Conservation (phyloP, 106 monocot species). For the Agapanthus africanus region DNA sequence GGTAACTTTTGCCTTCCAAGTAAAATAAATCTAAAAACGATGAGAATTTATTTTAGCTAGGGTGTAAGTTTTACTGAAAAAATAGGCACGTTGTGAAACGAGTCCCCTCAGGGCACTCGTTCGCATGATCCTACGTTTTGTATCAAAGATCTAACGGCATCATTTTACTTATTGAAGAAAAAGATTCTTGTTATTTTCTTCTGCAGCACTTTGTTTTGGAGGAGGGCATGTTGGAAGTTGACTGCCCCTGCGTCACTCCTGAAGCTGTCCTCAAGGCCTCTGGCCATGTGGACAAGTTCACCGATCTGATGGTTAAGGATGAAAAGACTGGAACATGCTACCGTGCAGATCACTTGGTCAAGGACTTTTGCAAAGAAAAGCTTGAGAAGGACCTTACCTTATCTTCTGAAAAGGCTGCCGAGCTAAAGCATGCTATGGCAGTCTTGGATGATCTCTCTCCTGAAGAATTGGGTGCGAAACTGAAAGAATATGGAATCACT, state of each 20-base stretch:
- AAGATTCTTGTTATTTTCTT: not conserved
- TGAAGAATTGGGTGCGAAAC: conserved; percentile 66
- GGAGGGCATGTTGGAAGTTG: conserved; percentile 94
- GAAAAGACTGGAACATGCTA: conserved; percentile 88
- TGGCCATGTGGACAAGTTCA: conserved; percentile 95
- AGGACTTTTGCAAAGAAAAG: conserved; percentile 93
- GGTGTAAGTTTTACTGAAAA: too few relatives aligned
- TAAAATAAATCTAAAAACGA: too few relatives aligned
- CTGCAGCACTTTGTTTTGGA: conserved; percentile 91
- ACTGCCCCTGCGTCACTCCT: conserved; percentile 93
- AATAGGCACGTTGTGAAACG: too few relatives aligned
- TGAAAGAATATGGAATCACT: conserved; percentile 82
- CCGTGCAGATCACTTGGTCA: conserved; percentile 87
- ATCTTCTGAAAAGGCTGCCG: conserved; percentile 48
- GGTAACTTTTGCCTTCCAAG: too few relatives aligned
- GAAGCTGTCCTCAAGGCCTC: conserved; percentile 85
- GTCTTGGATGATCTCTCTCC: conserved; percentile 74
- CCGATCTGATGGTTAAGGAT: conserved; percentile 97
- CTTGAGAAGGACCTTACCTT: conserved; percentile 81
- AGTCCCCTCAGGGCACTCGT: too few relatives aligned
- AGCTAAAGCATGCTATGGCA: conserved; percentile 66
- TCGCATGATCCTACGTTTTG: too few relatives aligned
- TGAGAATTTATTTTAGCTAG: too few relatives aligned
- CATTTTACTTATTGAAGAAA: too few relatives aligned
- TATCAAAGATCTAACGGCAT: too few relatives aligned